phyloP scores from a whole-genome alignment of 1,284 basidiomycete species.

The Peniophora sp. region DNA sequence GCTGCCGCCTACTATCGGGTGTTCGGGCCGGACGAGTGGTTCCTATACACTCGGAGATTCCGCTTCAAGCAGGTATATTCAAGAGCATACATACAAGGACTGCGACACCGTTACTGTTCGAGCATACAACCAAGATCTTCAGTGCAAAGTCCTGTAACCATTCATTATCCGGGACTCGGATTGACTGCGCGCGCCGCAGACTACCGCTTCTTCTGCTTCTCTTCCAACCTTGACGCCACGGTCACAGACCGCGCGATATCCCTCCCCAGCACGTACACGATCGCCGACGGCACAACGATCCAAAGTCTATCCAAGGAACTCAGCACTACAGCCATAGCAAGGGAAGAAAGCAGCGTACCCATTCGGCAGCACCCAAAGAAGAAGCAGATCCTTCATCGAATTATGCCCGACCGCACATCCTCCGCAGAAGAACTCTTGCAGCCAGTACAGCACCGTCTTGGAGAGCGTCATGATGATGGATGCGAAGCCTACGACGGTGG shows the following conservation, averaged over 20 bases:
- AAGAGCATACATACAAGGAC: too few relatives aligned
- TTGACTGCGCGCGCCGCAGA: too few relatives aligned
- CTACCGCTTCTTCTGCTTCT: background rate
- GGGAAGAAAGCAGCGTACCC: constrained; percentile 40
- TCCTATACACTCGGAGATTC: too few relatives aligned
- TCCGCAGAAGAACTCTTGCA: constrained; percentile 69
- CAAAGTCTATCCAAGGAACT: constrained; percentile 42
- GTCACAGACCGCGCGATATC: constrained; percentile 34
- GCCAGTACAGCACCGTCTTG: constrained; percentile 81
- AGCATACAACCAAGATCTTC: too few relatives aligned
- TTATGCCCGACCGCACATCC: constrained; percentile 77
- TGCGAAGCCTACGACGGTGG: constrained; percentile 71
- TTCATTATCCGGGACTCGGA: too few relatives aligned
- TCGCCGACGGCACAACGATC: constrained; percentile 60
- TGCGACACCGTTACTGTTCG: too few relatives aligned
- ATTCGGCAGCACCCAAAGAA: constrained; percentile 74
- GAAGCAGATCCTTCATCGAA: constrained; percentile 36
- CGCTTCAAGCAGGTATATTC: too few relatives aligned
- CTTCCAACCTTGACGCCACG: background rate
- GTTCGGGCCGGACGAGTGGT: too few relatives aligned
- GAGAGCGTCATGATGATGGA: constrained; percentile 70
- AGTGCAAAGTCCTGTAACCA: too few relatives aligned
- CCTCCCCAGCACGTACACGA: constrained; percentile 45
- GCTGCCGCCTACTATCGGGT: too few relatives aligned
- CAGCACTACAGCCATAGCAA: constrained; percentile 1